phyloP scores from a whole-genome alignment of 176 grass and related monocot species.

The Carex kokanica region DNA sequence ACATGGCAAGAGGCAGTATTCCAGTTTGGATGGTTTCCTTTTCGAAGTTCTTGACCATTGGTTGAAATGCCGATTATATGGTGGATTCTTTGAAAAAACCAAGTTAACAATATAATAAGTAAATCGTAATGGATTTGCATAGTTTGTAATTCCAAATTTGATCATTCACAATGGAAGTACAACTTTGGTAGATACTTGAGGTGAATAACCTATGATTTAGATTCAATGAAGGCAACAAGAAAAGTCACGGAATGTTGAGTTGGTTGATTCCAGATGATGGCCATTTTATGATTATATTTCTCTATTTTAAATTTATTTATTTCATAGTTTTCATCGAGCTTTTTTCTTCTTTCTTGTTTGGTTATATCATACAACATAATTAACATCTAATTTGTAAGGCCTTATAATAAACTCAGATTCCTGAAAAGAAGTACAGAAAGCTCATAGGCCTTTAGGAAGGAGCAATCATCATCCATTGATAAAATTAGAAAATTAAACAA shows the following conservation, averaged over 20 bases:
- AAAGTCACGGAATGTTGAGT: neutral
- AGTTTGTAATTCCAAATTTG: neutral
- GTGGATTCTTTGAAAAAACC: neutral
- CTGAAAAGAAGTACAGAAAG: neutral
- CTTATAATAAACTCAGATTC: neutral
- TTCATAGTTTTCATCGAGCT: neutral
- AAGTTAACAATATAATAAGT: neutral
- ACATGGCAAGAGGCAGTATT: neutral
- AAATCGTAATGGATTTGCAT: neutral
- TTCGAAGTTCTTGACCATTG: neutral
- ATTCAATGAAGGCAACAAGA: neutral
- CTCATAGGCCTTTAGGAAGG: neutral
- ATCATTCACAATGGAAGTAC: neutral
- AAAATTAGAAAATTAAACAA: neutral
- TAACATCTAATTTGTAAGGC: neutral
- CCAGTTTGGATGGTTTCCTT: neutral
- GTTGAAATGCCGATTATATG: neutral
- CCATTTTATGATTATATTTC: neutral
- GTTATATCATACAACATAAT: neutral
- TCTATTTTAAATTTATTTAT: neutral
- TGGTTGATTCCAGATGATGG: too few species aligned
- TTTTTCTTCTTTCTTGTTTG: neutral
- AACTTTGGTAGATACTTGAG: too few species aligned
- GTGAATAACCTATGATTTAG: too few species aligned
- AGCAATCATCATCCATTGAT: neutral